Percentiles rank a stretch among this genome's conserved stretches.
Conservation (phyloP, 2,329 filamentous ascomycete species). For the Penicillium aurantiogriseum region DNA sequence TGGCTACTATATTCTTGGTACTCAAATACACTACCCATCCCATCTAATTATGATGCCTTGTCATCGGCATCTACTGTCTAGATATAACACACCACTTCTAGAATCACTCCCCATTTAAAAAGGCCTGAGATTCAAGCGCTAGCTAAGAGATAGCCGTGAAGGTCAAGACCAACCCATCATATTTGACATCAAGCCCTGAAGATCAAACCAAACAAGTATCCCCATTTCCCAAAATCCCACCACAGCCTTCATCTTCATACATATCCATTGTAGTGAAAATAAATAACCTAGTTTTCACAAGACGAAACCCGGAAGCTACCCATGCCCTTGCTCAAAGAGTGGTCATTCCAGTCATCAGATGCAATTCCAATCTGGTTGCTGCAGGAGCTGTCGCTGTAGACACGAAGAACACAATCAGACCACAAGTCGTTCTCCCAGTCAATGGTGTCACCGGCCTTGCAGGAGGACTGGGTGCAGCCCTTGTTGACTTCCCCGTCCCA, state of each 20-base stretch:
- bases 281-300: not conserved
- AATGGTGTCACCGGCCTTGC: slow-evolving; percentile 2
- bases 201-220: not conserved
- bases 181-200: not conserved
- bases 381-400: slow-evolving; percentile 10
- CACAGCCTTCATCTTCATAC: not conserved
- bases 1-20: not conserved
- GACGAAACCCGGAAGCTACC: slow-evolving; percentile 6
- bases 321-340: slow-evolving; percentile 3
- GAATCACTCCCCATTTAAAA: not conserved
- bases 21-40: not conserved
- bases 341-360: slow-evolving; percentile 10
- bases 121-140: not conserved
- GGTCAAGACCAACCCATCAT: not conserved
- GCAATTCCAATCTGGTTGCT: slow-evolving; percentile 11
- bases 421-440: slow-evolving; percentile 8
- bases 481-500: slow-evolving; percentile 10
- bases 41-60: not conserved
- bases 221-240: not conserved
- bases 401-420: slow-evolving; percentile 7
- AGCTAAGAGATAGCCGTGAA: not conserved
- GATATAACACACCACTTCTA: not conserved
- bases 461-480: slow-evolving; percentile 4
- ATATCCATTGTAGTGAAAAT: not conserved
- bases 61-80: not conserved